phyloP scores from a whole-genome alignment of 2,329 filamentous ascomycete species.

The Lachnellula suecica region DNA sequence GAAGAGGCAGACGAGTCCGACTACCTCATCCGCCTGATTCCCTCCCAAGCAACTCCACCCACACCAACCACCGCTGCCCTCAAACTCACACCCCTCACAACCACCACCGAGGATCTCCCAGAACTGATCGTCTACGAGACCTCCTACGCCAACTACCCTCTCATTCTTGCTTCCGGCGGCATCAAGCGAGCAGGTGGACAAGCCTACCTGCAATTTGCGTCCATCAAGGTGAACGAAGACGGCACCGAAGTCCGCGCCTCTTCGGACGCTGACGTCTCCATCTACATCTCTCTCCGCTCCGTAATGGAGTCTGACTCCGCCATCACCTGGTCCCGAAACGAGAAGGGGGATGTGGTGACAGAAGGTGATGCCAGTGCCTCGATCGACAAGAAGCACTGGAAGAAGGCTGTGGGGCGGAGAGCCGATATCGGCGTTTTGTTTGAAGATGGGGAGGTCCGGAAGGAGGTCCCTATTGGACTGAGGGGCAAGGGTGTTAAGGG shows the following conservation, averaged over 20 bases:
- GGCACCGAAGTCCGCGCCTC: conserved; percentile 31
- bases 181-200: conserved; percentile 43
- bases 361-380: conserved; percentile 25
- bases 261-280: conserved; percentile 40
- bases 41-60: conserved; percentile 15
- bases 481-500: conserved; percentile 42
- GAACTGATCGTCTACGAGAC: conserved; percentile 45
- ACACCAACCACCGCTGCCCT: conserved; percentile 16
- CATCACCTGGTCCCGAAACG: conserved; percentile 39
- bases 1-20: conserved; percentile 29
- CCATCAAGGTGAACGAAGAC: conserved; percentile 32
- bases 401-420: conserved; percentile 41
- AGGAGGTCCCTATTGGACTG: conserved; percentile 42
- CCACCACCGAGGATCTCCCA: conserved; percentile 38
- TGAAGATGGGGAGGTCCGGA: conserved; percentile 42
- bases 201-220: conserved; percentile 28
- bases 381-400: conserved; percentile 39
- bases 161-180: conserved; percentile 39
- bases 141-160: conserved; percentile 44
- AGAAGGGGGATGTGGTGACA: conserved; percentile 38
- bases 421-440: conserved; percentile 43
- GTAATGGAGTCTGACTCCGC: conserved; percentile 34
- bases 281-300: conserved; percentile 40
- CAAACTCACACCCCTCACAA: conserved; percentile 33
- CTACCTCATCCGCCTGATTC: conserved; percentile 38